Evolutionary conservation across 306 rosid genomes (phyloP), one percentile per base, ranked within the genome.

Genomic region (Quercus agrifolia): DNA sequence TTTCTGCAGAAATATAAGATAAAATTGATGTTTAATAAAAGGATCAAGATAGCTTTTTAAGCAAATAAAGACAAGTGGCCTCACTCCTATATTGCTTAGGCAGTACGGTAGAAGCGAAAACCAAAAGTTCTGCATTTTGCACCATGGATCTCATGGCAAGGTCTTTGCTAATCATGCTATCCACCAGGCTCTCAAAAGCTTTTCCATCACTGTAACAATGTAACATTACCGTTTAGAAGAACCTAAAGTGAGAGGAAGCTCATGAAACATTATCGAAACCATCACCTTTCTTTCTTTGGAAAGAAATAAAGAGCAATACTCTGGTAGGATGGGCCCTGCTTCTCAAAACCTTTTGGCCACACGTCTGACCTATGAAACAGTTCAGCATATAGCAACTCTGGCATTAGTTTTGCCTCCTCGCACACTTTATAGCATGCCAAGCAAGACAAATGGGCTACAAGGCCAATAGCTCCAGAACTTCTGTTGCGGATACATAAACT

Each of bases 221-320:
- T 49, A 49, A 49, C 14, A 73, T 13, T 28, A 15, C 25, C 17
- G 30, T 55, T 69, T 21, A 41, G 46, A 55, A 30, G 52, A n/a
- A 57, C 69, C 73, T 33, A 54, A 78, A 83, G 56, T 78, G 51
- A 68, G 4, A 67, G 33, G 35, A 17, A 72, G 14, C 13, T 33
- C 41, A 78, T 0, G n/a, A 21, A 74, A 56, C 11, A 72, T 44
- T 33, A 64, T 70, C 56, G 10, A 54, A 78, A 27, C 30, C 69
- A 74, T 85, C 64, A 94, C 97, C 96, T 83, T 82, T 81, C 76
- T 58, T 58, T 84, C 33, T 77, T 86, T 4, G 98, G 89, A 83
- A 94, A 94, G 85, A 92, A 82, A 81, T 73, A 94, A 55, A 92
- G 94, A 70, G 92, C 98, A 57, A 92, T 85, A 80, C 82, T 85